A percentile compares a stretch with the other conserved stretches of the same genome.
Evolutionary conservation across 2,329 filamentous ascomycete species (phyloP).

Genomic region (Sarocladiaceae sp.): DNA sequence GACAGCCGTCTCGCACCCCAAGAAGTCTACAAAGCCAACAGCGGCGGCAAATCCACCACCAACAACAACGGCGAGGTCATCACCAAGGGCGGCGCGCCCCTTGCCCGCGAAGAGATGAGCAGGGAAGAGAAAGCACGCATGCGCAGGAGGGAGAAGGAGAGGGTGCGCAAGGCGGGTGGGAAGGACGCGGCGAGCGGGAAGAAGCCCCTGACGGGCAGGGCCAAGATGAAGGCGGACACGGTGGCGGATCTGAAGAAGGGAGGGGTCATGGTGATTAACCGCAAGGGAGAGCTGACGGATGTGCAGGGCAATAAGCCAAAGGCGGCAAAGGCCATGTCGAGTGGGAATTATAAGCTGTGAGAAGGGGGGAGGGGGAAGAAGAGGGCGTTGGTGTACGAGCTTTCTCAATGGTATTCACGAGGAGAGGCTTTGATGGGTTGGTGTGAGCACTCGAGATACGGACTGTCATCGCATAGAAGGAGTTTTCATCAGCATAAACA

Average conservation of each 20-base stretch:
- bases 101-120: conserved; percentile 79
- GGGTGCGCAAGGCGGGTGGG: conserved; percentile 62
- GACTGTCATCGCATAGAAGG: too few species aligned
- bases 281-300: conserved; percentile 78
- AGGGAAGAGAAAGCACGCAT: conserved; percentile 76
- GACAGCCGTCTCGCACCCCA: conserved; percentile 81
- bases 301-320: conserved; percentile 73
- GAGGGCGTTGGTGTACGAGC: too few species aligned
- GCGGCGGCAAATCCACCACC: conserved; percentile 52
- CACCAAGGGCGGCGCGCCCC: conserved; percentile 67
- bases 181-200: conserved; percentile 24
- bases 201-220: conserved; percentile 52
- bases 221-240: conserved; percentile 39
- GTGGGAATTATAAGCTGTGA: conserved; percentile 58
- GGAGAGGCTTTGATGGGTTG: too few species aligned
- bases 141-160: conserved; percentile 78
- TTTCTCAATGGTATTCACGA: too few species aligned
- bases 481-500: too few species aligned
- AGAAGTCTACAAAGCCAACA: conserved; percentile 82
- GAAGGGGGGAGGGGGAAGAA: too few species aligned
- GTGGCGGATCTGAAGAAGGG: conserved; percentile 71
- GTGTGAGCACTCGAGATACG: too few species aligned
- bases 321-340: conserved; percentile 42
- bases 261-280: conserved; percentile 85
- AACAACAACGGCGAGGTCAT: conserved; percentile 66